Evolutionary conservation across 2,329 filamentous ascomycete species (phyloP), one percentile per base, ranked within the genome.

Genomic region (Zymoseptoria passerinii): DNA sequence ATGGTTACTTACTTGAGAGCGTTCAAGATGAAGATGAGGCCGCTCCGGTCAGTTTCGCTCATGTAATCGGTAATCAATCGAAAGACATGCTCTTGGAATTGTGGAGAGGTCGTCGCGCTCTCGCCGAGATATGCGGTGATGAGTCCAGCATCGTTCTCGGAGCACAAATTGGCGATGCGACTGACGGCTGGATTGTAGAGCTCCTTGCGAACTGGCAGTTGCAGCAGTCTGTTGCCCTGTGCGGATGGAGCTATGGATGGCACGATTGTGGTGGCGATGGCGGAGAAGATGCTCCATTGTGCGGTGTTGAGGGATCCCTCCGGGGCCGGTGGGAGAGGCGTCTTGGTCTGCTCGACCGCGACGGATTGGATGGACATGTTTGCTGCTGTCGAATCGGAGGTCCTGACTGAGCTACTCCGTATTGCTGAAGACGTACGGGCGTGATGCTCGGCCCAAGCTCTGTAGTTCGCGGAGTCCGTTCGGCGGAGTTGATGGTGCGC

Each of bases 261-360:
- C 29, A 89, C 72, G 18, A 83, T 72, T 1, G 82, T 77, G 61
- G 85, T 83, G 8, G 79, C 75, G 28, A 86, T 76, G 23, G 83
- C 78, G 52, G 82, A 73, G 2, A 86, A 72, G 0, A 80, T 83
- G 28, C 73, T 75, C 83, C 83, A 86, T 76, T 86, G 83, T 1
- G 74, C 68, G 10, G 78, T 70, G 1, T 77, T 80, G 63, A 85
- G 76, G 53, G 81, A 74, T 53, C 80, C 75, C 10, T 75, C 71
- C 3, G 69, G 62, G 16, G 80, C 74, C 2, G 76, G 71, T 27
- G 80, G 76, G 29, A 65, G 61, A 28, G 61, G 57, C 35, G 63
- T 61, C 52, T 58, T 56, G 50, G 61, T 53, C 55, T 57, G 56
- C 23, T 58, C 57, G 52, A 56, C 58, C 35, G 59, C 56, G 49